phyloP scores from a whole-genome alignment of 805 yeast genomes.

The Saccharomyces mikatae region DNA sequence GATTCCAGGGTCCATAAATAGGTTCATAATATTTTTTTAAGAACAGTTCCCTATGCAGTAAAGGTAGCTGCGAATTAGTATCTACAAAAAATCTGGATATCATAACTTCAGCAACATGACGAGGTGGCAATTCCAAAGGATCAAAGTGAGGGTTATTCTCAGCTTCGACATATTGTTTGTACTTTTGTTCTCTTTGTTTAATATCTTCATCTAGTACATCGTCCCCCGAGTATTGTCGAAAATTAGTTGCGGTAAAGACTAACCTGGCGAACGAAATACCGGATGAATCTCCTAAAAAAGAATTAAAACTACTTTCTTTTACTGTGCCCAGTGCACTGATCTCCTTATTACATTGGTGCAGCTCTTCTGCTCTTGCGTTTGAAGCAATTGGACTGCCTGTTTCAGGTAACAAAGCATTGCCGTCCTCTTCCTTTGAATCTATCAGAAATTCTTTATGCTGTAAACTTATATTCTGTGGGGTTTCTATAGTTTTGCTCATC shows the following conservation, averaged over 20 bases:
- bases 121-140: conserved; percentile 47
- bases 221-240: conserved; percentile 32
- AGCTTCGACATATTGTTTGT: conserved; percentile 15
- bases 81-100: conserved; percentile 64
- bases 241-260: conserved; percentile 69
- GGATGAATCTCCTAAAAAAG: conserved; percentile 43
- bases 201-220: conserved; percentile 22
- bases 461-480: not conserved
- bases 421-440: not conserved
- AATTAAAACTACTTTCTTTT: conserved; percentile 20
- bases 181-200: conserved; percentile 12
- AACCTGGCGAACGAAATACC: conserved; percentile 71
- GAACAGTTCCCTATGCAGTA: conserved; percentile 75
- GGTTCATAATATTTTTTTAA: conserved; percentile 63
- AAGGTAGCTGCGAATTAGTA: conserved; percentile 76
- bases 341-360: conserved; percentile 17
- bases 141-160: conserved; percentile 17
- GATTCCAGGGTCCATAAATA: conserved; percentile 61
- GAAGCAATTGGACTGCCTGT: conserved; percentile 2
- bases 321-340: conserved; percentile 18
- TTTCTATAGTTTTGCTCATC: not conserved
- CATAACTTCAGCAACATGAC: conserved; percentile 58
- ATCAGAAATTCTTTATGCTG: not conserved
- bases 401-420: conserved; percentile 1
- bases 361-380: conserved; percentile 10